A percentile compares a stretch with the other conserved stretches of the same genome.
Evolutionary conservation across 805 yeast genomes (phyloP).

Genomic region (Saturnispora saitoi): DNA sequence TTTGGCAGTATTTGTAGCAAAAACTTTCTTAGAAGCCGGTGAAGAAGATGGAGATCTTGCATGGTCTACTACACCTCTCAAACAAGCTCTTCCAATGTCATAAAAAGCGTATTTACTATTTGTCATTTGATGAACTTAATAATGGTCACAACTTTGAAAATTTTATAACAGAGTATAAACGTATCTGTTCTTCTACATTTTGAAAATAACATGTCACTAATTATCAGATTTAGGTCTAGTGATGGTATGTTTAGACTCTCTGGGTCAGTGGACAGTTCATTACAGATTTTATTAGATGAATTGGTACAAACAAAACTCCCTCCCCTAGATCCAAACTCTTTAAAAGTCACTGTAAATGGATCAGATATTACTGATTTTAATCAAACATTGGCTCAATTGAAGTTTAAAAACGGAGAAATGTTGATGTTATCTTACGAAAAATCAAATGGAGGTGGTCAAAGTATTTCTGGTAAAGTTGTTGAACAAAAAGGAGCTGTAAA

Average conservation of each 20-base stretch:
- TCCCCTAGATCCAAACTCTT: conserved; percentile 8
- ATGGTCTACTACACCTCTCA: conserved; percentile 4
- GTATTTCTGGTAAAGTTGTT: conserved; percentile 11
- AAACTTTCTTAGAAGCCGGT: conserved; percentile 11
- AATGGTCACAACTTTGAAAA: not conserved
- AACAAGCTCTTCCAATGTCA: conserved; percentile 9
- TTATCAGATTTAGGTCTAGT: conserved; percentile 73
- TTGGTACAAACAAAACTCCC: conserved; percentile 27
- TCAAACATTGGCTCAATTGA: conserved; percentile 32
- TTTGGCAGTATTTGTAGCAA: conserved; percentile 20
- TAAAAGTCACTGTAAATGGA: not conserved
- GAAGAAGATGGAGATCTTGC: conserved; percentile 7
- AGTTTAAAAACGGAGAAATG: conserved; percentile 55
- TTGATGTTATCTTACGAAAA: conserved; percentile 34
- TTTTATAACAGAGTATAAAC: not conserved
- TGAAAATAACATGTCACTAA: conserved; percentile 24
- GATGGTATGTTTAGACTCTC: conserved; percentile 73
- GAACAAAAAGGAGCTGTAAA: not conserved
- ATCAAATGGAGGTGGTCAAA: conserved; percentile 1
- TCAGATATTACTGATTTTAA: conserved; percentile 1
- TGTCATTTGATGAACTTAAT: not conserved
- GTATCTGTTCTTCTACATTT: not conserved
- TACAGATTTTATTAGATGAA: conserved; percentile 22
- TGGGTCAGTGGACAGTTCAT: conserved; percentile 19
- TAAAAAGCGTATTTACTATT: conserved; percentile 8